Base-by-base conservation (phyloP, 768 basidiomycete genomes). In the Kwoniella newhampshirensis region DNA sequence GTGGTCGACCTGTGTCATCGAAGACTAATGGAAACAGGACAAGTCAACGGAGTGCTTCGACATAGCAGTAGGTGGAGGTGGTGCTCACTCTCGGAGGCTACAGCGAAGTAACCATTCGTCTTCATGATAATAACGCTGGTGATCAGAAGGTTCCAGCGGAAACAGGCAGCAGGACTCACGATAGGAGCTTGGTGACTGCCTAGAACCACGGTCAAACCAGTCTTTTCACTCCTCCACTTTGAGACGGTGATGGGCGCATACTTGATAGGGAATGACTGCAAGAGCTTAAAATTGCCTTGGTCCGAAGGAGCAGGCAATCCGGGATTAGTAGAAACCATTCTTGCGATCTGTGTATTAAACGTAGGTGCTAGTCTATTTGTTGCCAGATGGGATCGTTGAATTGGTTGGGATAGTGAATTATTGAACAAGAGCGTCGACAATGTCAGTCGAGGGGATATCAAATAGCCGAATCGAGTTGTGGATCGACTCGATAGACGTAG, bases 1-100 rank as follows among this genome's bases (percentile, higher is more conserved):
- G 94, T 2, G 94, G 94, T 68, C 93, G 88, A 54, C 94, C 94
- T 47, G 85, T 87, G 72, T 96, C 93, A 77, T 94, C 82, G 77
- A 96, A 94, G 73, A 93, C 91, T 93, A n/a, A n/a, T n/a, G n/a
- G n/a, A n/a, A n/a, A n/a, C n/a, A n/a, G n/a, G n/a, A n/a, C n/a
- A n/a, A n/a, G n/a, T n/a, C n/a, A n/a, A n/a, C n/a, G n/a, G n/a
- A n/a, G n/a, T n/a, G n/a, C n/a, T n/a, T n/a, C n/a, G n/a, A n/a
- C n/a, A n/a, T n/a, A n/a, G n/a, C n/a, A n/a, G n/a, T n/a, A n/a
- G n/a, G n/a, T n/a, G n/a, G n/a, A 42, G 20, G 32, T 7, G 15
- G 53, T 18, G 70, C 84, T 49, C 70, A 90, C 91, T 94, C 80
- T 96, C 92, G 17, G 92, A 94, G 18, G 83, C 84, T 35, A 94